phyloP scores from a whole-genome alignment of 441 rosid species.

The Cnidoscolus chayamansa region DNA sequence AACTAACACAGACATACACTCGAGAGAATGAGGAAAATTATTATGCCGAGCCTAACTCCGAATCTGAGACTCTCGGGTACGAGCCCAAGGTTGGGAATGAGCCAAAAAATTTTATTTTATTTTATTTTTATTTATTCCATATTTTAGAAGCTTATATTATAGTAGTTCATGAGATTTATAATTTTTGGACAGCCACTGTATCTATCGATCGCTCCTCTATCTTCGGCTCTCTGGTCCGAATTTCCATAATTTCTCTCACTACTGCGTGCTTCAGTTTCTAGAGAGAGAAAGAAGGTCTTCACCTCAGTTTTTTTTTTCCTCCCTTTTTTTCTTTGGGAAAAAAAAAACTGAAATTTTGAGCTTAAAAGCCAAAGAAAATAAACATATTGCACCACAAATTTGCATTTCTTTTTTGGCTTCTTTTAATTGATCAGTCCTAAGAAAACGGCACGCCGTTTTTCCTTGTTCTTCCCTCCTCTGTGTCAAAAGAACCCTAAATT shows the following conservation, averaged over 20 bases:
- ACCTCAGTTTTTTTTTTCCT: too few relatives aligned
- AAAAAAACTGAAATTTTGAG: conserved; percentile 11
- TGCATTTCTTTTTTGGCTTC: conserved; percentile 2
- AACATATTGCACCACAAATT: conserved; percentile 2
- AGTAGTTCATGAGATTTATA: conserved; percentile 8
- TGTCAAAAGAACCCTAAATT: conserved; percentile 13
- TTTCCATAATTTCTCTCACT: conserved; percentile 16
- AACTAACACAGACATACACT: not conserved
- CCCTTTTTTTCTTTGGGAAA: too few relatives aligned
- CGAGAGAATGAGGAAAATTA: not conserved
- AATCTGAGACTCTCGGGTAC: not conserved
- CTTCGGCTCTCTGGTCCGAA: conserved; percentile 11
- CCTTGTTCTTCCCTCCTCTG: not conserved
- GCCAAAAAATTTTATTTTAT: not conserved
- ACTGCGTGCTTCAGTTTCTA: not conserved
- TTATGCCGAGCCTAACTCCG: conserved; percentile 12
- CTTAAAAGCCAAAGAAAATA: conserved; percentile 1
- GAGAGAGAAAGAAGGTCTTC: conserved; percentile 10
- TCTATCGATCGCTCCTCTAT: conserved; percentile 4
- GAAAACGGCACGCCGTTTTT: conserved; percentile 19
- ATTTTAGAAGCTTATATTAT: conserved; percentile 10
- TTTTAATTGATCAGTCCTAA: conserved; percentile 4
- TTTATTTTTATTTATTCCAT: not conserved
- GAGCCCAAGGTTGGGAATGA: not conserved
- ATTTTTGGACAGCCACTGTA: conserved; percentile 16